Evolutionary conservation across 371 early-diverging fungal species (phyloP).

Genomic region (Smittium culicis): DNA sequence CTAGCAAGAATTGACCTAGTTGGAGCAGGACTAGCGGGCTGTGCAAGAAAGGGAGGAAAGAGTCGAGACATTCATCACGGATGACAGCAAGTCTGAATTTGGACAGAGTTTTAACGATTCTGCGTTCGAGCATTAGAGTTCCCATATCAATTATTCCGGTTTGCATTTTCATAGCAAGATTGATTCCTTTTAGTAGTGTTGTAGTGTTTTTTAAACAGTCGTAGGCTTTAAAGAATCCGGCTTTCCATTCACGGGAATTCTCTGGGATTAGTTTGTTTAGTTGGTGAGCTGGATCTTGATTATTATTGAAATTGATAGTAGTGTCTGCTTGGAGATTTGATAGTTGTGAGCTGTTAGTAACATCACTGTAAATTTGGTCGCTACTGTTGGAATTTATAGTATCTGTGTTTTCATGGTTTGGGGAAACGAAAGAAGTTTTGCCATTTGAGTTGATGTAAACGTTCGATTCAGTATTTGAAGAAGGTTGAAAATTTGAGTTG

Average conservation of each 20-base stretch:
- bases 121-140: slow-evolving; percentile 57
- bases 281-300: slow-evolving; percentile 5
- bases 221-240: slow-evolving; percentile 69
- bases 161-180: slow-evolving; percentile 58
- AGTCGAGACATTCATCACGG: slow-evolving; percentile 18
- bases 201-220: slow-evolving; percentile 42
- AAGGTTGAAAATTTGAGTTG: slow-evolving; percentile 8
- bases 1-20: slow-evolving; percentile 60
- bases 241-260: slow-evolving; percentile 40
- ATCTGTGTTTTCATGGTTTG: neutral
- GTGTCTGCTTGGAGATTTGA: neutral
- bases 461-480: neutral
- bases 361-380: neutral
- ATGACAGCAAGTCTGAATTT: slow-evolving; percentile 57
- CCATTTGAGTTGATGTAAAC: slow-evolving; percentile 5
- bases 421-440: slow-evolving; percentile 1
- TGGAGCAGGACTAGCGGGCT: slow-evolving; percentile 48
- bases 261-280: slow-evolving; percentile 8
- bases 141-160: slow-evolving; percentile 57
- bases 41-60: slow-evolving; percentile 33
- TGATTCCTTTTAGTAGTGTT: slow-evolving; percentile 48
- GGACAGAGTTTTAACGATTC: slow-evolving; percentile 46
- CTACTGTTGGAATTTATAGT: slow-evolving; percentile 11
- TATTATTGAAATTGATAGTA: neutral
- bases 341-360: neutral